Evolutionary conservation across 2,329 filamentous ascomycete species (phyloP).

Genomic region (Calcarisporium arbuscula): DNA sequence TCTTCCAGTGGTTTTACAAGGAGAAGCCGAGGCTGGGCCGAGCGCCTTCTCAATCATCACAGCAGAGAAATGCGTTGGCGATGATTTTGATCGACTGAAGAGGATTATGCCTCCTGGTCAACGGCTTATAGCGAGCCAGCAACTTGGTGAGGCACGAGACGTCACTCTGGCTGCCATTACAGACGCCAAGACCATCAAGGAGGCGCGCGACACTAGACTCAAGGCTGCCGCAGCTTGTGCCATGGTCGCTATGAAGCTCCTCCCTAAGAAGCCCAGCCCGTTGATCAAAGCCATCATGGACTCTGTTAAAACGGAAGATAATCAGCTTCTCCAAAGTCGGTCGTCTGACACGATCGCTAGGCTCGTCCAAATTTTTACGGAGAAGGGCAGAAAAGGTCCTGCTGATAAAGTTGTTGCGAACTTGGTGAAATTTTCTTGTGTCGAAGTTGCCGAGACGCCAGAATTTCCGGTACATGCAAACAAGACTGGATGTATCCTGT

Average conservation of each 20-base stretch:
- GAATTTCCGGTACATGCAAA: slow-evolving; percentile 81
- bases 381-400: slow-evolving; percentile 71
- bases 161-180: slow-evolving; percentile 66
- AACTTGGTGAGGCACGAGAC: slow-evolving; percentile 69
- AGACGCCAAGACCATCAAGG: slow-evolving; percentile 73
- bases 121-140: slow-evolving; percentile 73
- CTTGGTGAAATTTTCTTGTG: slow-evolving; percentile 93
- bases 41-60: slow-evolving; percentile 84
- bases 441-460: slow-evolving; percentile 94
- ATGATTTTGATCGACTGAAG: slow-evolving; percentile 84
- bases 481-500: slow-evolving; percentile 77
- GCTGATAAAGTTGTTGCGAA: slow-evolving; percentile 96
- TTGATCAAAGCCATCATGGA: slow-evolving; percentile 98
- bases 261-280: slow-evolving; percentile 88
- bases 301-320: slow-evolving; percentile 93
- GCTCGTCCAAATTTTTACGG: slow-evolving; percentile 81
- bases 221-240: slow-evolving; percentile 81
- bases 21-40: slow-evolving; percentile 83
- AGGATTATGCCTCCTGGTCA: slow-evolving; percentile 85
- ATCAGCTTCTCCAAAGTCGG: slow-evolving; percentile 76
- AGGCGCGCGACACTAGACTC: slow-evolving; percentile 77
- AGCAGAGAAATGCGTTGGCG: slow-evolving; percentile 78
- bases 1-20: slow-evolving; percentile 87
- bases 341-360: slow-evolving; percentile 79
- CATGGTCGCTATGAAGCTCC: slow-evolving; percentile 75